A percentile compares a stretch with the other conserved stretches of the same genome.
phyloP scores from a whole-genome alignment of 2,329 filamentous ascomycete species.

The Orbilia ellipsospora region DNA sequence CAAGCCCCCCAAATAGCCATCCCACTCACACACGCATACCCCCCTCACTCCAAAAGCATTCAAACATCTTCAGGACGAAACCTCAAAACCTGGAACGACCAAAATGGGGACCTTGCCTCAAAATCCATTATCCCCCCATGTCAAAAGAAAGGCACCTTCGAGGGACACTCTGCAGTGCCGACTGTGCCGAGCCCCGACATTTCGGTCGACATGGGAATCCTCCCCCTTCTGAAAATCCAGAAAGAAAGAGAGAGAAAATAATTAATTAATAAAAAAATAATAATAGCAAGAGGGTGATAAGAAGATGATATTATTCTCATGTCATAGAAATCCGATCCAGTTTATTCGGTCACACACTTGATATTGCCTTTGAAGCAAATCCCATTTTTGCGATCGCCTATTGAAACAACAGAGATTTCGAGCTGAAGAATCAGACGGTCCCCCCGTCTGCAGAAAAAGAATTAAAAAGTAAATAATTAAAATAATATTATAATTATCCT shows the following conservation, averaged over 20 bases:
- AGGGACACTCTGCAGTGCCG: slow-evolving; percentile 32
- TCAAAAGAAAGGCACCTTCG: slow-evolving; percentile 12
- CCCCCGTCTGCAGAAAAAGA: too few relatives aligned
- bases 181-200: slow-evolving; percentile 49
- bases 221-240: slow-evolving; percentile 18
- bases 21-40: neutral
- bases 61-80: slow-evolving; percentile 41
- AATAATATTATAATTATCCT: too few relatives aligned
- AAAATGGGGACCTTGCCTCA: slow-evolving; percentile 17
- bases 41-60: slow-evolving; percentile 16
- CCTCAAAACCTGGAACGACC: slow-evolving; percentile 32
- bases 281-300: slow-evolving; percentile 28
- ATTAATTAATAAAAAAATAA: slow-evolving; percentile 6
- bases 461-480: too few relatives aligned
- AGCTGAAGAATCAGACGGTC: neutral
- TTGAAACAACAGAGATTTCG: slow-evolving; percentile 36
- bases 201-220: slow-evolving; percentile 35
- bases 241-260: neutral
- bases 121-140: slow-evolving; percentile 24
- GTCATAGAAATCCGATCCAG: slow-evolving; percentile 48
- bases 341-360: slow-evolving; percentile 26
- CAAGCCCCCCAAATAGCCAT: slow-evolving; percentile 1
- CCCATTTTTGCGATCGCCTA: slow-evolving; percentile 34
- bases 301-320: slow-evolving; percentile 50
- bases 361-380: slow-evolving; percentile 9